Conservation (phyloP, 1,139 yeast genomes). For the Scheffersomyces insectosa region DNA sequence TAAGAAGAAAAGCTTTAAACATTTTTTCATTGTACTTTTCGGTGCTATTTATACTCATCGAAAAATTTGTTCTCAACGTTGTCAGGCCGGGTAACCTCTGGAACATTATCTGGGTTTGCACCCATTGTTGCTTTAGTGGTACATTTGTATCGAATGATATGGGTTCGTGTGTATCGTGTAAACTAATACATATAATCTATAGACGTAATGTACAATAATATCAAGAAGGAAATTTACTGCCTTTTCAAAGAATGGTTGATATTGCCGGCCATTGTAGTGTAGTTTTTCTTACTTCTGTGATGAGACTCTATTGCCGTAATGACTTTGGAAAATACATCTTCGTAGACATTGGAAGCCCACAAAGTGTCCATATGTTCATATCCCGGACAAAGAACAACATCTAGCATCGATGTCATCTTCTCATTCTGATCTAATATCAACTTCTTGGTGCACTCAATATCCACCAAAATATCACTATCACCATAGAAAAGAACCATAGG, state of each 20-base stretch:
- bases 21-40: neutral
- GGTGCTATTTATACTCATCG: conserved; percentile 4
- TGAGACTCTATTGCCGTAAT: conserved; percentile 7
- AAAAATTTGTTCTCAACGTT: neutral
- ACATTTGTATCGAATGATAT: too few species aligned
- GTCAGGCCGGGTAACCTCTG: conserved; percentile 11
- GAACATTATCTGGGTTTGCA: neutral
- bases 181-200: too few species aligned
- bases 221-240: too few species aligned
- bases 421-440: conserved; percentile 27
- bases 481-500: conserved; percentile 44
- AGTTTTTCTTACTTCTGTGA: neutral
- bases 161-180: too few species aligned
- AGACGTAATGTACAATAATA: too few species aligned
- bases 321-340: conserved; percentile 24
- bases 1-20: conserved; percentile 25
- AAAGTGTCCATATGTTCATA: conserved; percentile 41
- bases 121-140: too few species aligned
- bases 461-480: conserved; percentile 44
- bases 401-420: conserved; percentile 23
- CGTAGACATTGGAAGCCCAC: conserved; percentile 33
- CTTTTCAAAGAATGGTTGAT: too few species aligned
- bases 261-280: neutral
- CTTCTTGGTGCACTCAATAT: conserved; percentile 32
- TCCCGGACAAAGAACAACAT: conserved; percentile 22